Percentiles rank a stretch among this genome's conserved stretches.
These are phyloP conservation scores for Cryptosporidium bovis DNA, from an alignment of 169 alveolate species.

Conservation along the genomic window DNA sequence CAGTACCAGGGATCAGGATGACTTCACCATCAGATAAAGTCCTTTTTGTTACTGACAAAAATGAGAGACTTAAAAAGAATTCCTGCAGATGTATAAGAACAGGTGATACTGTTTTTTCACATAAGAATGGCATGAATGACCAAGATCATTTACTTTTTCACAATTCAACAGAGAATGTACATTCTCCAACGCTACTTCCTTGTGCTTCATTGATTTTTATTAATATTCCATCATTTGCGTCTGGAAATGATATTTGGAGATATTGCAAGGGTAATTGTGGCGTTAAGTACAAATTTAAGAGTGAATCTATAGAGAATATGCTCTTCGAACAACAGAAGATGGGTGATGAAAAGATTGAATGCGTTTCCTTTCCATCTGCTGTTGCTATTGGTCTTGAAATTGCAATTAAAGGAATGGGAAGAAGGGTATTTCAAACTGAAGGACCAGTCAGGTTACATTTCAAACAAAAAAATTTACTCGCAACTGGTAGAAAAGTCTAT, in stretches of 20 bases:
- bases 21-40: constrained; percentile 31
- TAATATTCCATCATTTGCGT: constrained; percentile 82
- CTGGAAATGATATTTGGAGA: constrained; percentile 82
- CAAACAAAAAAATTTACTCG: constrained; percentile 56
- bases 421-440: constrained; percentile 63
- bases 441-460: constrained; percentile 62
- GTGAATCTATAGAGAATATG: constrained; percentile 46
- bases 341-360: constrained; percentile 76
- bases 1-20: not conserved
- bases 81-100: constrained; percentile 33
- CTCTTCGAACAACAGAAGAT: constrained; percentile 69
- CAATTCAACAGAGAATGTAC: constrained; percentile 17
- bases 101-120: constrained; percentile 17
- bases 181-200: constrained; percentile 31
- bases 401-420: constrained; percentile 70
- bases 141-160: not conserved
- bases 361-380: constrained; percentile 74
- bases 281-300: constrained; percentile 15
- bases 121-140: constrained; percentile 5
- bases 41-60: constrained; percentile 32
- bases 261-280: constrained; percentile 73
- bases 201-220: constrained; percentile 77
- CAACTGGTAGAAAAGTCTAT: constrained; percentile 77
- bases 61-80: constrained; percentile 11
- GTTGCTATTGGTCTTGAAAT: constrained; percentile 76